phyloP scores from a whole-genome alignment of 768 basidiomycete species.

The Podaxis mareebaensis region DNA sequence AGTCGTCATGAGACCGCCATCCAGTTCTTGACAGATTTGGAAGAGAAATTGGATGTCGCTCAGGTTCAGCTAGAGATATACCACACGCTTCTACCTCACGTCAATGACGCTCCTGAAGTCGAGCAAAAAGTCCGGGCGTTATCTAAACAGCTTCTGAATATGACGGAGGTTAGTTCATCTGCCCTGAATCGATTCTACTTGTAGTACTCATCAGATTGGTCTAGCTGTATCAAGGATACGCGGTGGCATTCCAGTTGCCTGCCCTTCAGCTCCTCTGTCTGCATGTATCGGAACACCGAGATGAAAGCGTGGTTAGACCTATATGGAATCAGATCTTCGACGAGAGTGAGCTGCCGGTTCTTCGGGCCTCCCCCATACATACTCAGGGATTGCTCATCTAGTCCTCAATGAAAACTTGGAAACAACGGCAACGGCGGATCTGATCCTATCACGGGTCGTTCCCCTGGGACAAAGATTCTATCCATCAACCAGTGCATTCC shows the following conservation, averaged over 20 bases:
- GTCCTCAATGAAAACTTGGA: constrained; percentile 61
- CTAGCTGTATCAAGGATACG: constrained; percentile 87
- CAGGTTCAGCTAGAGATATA: constrained; percentile 95
- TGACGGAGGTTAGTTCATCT: constrained; percentile 71
- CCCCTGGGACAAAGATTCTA: constrained; percentile 84
- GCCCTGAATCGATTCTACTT: background rate
- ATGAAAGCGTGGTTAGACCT: constrained; percentile 75
- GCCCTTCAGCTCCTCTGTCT: constrained; percentile 86
- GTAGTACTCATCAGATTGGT: constrained; percentile 11
- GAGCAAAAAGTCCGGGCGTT: constrained; percentile 64
- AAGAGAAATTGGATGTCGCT: constrained; percentile 96
- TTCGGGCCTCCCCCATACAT: background rate
- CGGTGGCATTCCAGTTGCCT: constrained; percentile 81
- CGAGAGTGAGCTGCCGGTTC: constrained; percentile 54
- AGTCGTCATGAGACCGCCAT: constrained; percentile 89
- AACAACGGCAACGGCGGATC: constrained; percentile 54
- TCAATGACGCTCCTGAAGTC: constrained; percentile 60
- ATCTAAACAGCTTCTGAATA: constrained; percentile 64
- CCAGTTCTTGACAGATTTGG: constrained; percentile 89
- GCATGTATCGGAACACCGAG: constrained; percentile 91
- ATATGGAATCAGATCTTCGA: constrained; percentile 91
- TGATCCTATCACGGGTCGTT: constrained; percentile 62
- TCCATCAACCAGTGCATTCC: constrained; percentile 89
- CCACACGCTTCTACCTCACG: constrained; percentile 60
- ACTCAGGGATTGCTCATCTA: constrained; percentile 25